A percentile compares a stretch with the other conserved stretches of the same genome.
These are phyloP conservation scores for Ophiostoma fasciatum DNA, from an alignment of 2,329 filamentous ascomycete species.

Conservation along the genomic window DNA sequence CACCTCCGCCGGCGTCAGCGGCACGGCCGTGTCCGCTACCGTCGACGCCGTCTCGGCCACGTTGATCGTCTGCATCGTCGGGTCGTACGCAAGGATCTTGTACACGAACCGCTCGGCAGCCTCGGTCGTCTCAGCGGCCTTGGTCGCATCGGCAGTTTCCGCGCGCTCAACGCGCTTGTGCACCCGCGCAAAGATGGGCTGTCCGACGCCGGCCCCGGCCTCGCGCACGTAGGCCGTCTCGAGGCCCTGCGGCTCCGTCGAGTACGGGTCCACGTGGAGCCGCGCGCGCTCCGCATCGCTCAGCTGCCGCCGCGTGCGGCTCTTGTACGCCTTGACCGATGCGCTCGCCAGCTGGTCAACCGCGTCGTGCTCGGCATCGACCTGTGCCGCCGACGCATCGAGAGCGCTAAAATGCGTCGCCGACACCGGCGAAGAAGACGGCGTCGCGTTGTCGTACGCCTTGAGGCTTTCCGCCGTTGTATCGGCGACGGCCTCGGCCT, in stretches of 20 bases:
- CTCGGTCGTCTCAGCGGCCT: background rate
- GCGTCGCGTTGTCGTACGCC: too few species aligned
- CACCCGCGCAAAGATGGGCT: constrained; percentile 22
- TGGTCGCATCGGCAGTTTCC: background rate
- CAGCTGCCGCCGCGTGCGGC: background rate
- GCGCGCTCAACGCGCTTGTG: background rate
- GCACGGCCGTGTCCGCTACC: constrained; percentile 29
- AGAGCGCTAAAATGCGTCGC: too few species aligned
- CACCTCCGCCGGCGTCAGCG: constrained; percentile 43
- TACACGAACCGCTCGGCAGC: constrained; percentile 25
- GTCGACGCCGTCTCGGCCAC: constrained; percentile 46
- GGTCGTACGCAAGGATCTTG: constrained; percentile 53
- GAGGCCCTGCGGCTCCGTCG: constrained; percentile 30
- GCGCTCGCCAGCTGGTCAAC: constrained; percentile 16
- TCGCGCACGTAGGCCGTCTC: constrained; percentile 33
- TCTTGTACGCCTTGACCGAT: constrained; percentile 12
- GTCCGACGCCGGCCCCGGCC: constrained; percentile 19
- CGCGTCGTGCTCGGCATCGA: constrained; percentile 17
- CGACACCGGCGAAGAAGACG: too few species aligned
- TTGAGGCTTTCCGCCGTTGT: constrained; percentile 20
- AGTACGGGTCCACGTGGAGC: constrained; percentile 18
- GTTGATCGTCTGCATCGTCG: constrained; percentile 39
- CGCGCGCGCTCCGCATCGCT: constrained; percentile 4
- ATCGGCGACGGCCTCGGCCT: constrained; percentile 13
- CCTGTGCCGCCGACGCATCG: too few species aligned